Evolutionary conservation across 2,329 filamentous ascomycete species (phyloP).

Genomic region (Uncinocarpus reesii): DNA sequence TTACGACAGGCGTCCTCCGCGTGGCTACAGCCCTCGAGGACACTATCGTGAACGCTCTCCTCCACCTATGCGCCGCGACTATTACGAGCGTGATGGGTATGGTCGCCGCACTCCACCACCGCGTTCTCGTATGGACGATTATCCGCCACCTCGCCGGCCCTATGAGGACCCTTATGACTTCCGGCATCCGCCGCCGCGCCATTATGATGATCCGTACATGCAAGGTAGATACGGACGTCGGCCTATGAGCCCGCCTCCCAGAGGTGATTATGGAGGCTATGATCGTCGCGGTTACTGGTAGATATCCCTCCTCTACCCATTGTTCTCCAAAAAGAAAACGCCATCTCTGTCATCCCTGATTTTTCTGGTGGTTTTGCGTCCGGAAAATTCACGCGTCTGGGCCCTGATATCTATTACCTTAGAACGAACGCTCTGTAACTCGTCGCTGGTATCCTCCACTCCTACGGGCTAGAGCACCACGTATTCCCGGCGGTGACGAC

Average conservation of each 20-base stretch:
- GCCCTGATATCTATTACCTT: constrained; percentile 15
- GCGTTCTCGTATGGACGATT: constrained; percentile 58
- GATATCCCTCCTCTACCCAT: constrained; percentile 21
- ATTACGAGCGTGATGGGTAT: constrained; percentile 71
- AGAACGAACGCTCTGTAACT: constrained; percentile 8
- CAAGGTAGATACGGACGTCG: constrained; percentile 42
- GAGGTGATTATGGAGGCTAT: constrained; percentile 35
- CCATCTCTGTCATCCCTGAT: constrained; percentile 18
- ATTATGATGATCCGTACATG: constrained; percentile 52
- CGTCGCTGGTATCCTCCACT: background rate
- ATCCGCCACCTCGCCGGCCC: constrained; percentile 48
- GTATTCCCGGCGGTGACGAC: background rate
- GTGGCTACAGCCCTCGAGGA: constrained; percentile 75
- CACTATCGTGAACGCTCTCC: constrained; percentile 79
- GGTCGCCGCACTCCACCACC: constrained; percentile 72
- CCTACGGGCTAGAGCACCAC: background rate
- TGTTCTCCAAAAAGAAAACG: constrained; percentile 22
- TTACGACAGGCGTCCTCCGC: constrained; percentile 70
- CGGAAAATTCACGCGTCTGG: constrained; percentile 7
- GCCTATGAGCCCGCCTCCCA: constrained; percentile 31
- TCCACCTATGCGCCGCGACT: constrained; percentile 60
- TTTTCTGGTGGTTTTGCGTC: constrained; percentile 10
- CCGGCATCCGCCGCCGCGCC: constrained; percentile 42
- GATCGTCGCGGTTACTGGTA: constrained; percentile 40
- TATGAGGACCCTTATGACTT: constrained; percentile 53